phyloP scores from a whole-genome alignment of 2,329 filamentous ascomycete species.

The Diaporthe vaccinii region DNA sequence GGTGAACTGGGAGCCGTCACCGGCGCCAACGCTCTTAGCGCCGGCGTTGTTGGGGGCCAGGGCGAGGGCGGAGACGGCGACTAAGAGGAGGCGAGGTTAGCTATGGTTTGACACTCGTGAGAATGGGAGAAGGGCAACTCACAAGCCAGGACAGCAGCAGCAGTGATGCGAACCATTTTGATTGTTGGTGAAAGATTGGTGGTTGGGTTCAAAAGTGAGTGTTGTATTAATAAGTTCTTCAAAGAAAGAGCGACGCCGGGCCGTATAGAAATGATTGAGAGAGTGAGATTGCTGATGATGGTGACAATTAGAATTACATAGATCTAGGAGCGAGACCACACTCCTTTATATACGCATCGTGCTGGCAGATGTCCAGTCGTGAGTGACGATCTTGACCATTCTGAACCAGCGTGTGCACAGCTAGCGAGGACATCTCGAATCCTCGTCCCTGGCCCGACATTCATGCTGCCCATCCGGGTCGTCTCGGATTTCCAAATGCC shows the following conservation, averaged over 20 bases:
- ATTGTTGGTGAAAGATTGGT: not conserved
- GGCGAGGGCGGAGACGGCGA: conserved; percentile 44
- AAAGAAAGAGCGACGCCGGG: conserved; percentile 31
- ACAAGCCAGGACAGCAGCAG: conserved; percentile 34
- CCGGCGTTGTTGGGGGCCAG: conserved; percentile 50
- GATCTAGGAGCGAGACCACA: not conserved
- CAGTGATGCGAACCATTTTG: conserved; percentile 36
- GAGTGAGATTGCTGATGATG: not conserved
- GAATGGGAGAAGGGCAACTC: not conserved
- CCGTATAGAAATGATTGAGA: conserved; percentile 17
- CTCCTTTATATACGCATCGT: conserved; percentile 1
- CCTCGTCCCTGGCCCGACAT: conserved; percentile 1
- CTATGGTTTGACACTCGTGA: too few relatives aligned
- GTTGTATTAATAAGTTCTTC: conserved; percentile 10
- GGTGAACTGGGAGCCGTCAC: conserved; percentile 49
- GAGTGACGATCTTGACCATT: conserved; percentile 17
- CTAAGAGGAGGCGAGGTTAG: not conserved
- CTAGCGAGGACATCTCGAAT: not conserved
- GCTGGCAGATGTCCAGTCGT: not conserved
- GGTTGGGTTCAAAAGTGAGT: conserved; percentile 21
- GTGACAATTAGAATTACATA: not conserved
- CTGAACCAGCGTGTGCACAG: not conserved
- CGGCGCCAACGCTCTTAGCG: conserved; percentile 49
- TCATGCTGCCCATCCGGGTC: conserved; percentile 20
- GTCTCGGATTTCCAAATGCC: not conserved